Evolutionary conservation across 331 rosid genomes (phyloP).

Genomic region (Cydonia oblonga): DNA sequence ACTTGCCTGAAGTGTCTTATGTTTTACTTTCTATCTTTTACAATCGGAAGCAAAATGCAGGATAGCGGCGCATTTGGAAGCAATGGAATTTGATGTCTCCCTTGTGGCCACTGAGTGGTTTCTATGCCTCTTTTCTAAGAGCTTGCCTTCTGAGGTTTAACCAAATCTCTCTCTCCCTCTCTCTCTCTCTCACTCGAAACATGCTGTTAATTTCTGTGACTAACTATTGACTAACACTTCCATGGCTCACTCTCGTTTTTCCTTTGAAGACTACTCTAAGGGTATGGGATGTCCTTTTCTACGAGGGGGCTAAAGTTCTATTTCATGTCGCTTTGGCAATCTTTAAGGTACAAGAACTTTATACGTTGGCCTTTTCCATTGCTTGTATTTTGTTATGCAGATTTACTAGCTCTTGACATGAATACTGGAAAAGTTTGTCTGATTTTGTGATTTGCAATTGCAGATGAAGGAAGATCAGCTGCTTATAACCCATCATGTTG

Average conservation of each 20-base stretch:
- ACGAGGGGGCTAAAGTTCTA: conserved; percentile 95
- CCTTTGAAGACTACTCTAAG: conserved; percentile 64
- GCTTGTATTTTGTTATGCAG: neutral
- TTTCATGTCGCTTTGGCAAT: conserved; percentile 93
- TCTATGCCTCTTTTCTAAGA: conserved; percentile 87
- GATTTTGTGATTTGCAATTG: conserved; percentile 22
- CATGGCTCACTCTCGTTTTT: conserved; percentile 3
- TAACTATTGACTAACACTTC: conserved; percentile 23
- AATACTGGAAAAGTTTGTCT: neutral
- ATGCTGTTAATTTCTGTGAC: neutral
- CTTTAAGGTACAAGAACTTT: conserved; percentile 52
- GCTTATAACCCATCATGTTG: conserved; percentile 71
- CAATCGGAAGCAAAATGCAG: conserved; percentile 45
- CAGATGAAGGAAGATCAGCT: conserved; percentile 94
- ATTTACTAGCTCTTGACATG: neutral
- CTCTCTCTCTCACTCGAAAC: neutral
- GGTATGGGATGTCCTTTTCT: conserved; percentile 96
- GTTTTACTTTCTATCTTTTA: conserved; percentile 11
- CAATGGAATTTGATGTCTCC: conserved; percentile 85
- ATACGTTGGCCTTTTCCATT: neutral
- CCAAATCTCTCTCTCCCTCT: neutral
- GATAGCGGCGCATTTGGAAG: conserved; percentile 76
- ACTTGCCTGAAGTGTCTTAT: neutral
- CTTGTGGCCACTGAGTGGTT: conserved; percentile 99
- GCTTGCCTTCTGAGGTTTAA: conserved; percentile 93